Evolutionary conservation across 768 basidiomycete species (phyloP), one percentile per base, ranked within the genome.

Genomic region (Mycena kentingensis): DNA sequence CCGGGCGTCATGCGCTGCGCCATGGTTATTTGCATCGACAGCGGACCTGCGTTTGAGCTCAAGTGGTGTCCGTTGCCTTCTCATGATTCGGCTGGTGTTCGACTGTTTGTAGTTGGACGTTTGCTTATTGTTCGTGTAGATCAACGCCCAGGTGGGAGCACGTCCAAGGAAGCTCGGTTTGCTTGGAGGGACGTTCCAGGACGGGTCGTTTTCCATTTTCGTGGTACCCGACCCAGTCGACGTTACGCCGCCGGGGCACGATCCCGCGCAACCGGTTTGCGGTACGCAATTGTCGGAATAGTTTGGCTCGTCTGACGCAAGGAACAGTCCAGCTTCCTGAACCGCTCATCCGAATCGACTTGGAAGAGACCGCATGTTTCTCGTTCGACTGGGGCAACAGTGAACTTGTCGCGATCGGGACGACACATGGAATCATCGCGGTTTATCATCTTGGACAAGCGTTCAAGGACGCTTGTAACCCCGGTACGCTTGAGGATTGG

Each of bases 11-110:
- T 90, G 76, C 73, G 64, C 16, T 96, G 94, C 58, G 93, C 92
- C 64, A 77, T 97, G 77, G 85, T 94, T 2, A 63, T 98, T 1
- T 95, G 93, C 55, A 58, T 93, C 8, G 87, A 94, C n/a, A 75
- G 77, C 18, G 93, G 95, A 0, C 80, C 88, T 4, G 88, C 85
- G 2, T 80, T 84, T 58, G 87, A 90, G 44, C 65, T 95, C 13
- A 93, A 88, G 69, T 98, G 96, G 95, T 95, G 95, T 67, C 96
- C 96, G 3, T 66, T 93, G 25, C 93, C 94, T 1, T 83, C 88
- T 16, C 82, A 91, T 60, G 91, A 92, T 56, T 55, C 63, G 34
- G 74, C 77, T 51, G 50, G 69, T 64, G 3, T 18, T 19, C 44
- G 21, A 15, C 27, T 26, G 25, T 4, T 36, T 16, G 8, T 37